Base-by-base conservation (phyloP, 352 stramenopile genomes). In the Globisporangium echinulatum region DNA sequence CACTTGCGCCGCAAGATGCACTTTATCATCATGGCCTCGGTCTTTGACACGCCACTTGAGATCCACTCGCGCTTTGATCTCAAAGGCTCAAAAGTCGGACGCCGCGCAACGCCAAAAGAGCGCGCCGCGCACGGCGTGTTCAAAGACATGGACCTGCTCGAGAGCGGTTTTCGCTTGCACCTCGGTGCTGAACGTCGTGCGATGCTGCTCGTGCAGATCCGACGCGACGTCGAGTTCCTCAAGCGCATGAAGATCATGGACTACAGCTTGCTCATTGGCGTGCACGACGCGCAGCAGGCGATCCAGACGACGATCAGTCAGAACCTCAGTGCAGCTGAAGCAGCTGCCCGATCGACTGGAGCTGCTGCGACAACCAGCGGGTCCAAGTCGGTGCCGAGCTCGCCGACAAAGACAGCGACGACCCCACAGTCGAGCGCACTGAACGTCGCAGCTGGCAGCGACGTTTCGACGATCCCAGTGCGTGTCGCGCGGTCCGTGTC, bases 1-100 rank as follows among this genome's bases (percentile, higher is more conserved):
- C 92, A 98, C 71, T 58, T 98, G 57, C 72, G 92, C 42, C 75
- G 86, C 50, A 98, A 97, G 64, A 94, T 98, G 77, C 86, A 96
- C 63, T 96, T 97, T 58, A 87, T 95, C 58, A 90, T 99, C 58
- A 99, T 99, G 96, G 96, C 96, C 38, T 98, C 90, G 58, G 94
- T 99, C 5, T 98, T 98, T 53, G 87, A 98, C 62, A 98, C 96
- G 33, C 75, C 96, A 19, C 85, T 97, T 10, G 77, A 92, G 63
- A 89, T 99, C 52, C 79, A 98, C 63, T 79, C 78, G 0, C 79
- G 82, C 10, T 94, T 90, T 49, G 69, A 97, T 82, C 64, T 99
- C 73, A 92, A 94, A 64, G 96, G 96, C 17, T 97, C 88, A 2
- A 90, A 76, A 14, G 72, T 98, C 7, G 91, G 91, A 2, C 84